Percentiles rank a stretch among this genome's conserved stretches.
Evolutionary conservation across 129 eudicot genomes (phyloP).

Genomic region (Kitagawia praeruptora): DNA sequence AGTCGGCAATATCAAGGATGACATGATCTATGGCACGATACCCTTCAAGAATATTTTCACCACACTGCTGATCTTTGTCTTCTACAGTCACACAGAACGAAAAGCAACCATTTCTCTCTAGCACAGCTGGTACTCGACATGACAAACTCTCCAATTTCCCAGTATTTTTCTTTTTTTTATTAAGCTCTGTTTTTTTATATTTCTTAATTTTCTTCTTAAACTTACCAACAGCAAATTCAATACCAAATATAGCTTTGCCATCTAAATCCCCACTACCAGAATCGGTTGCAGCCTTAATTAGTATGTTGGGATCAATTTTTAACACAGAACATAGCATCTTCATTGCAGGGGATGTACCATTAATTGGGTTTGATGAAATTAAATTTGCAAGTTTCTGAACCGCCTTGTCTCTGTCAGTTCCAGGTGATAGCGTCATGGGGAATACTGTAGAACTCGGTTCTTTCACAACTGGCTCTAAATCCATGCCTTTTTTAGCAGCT

Average conservation of each 20-base stretch:
- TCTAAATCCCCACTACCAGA: too few species aligned
- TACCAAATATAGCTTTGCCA: conserved; percentile 28
- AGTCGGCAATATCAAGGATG: too few species aligned
- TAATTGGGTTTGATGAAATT: not conserved
- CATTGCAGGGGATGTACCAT: not conserved
- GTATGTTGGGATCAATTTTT: too few species aligned
- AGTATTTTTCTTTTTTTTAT: conserved; percentile 12
- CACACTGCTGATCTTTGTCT: conserved; percentile 24
- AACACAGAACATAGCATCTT: too few species aligned
- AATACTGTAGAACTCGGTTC: not conserved
- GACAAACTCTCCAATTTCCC: conserved; percentile 28
- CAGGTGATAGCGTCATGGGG: too few species aligned
- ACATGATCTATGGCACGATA: too few species aligned
- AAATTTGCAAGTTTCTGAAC: too few species aligned
- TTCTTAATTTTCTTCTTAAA: not conserved
- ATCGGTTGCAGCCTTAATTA: too few species aligned
- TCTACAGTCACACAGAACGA: conserved; percentile 58
- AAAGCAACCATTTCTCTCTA: conserved; percentile 44
- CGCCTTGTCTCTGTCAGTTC: not conserved
- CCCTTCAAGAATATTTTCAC: conserved; percentile 12
- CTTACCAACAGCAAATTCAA: conserved; percentile 46
- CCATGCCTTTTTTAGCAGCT: not conserved
- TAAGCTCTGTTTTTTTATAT: too few species aligned
- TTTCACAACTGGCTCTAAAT: not conserved
- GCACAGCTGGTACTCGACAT: conserved; percentile 63